Conservation (phyloP, 2,329 filamentous ascomycete species). For the Fusarium sp. region DNA sequence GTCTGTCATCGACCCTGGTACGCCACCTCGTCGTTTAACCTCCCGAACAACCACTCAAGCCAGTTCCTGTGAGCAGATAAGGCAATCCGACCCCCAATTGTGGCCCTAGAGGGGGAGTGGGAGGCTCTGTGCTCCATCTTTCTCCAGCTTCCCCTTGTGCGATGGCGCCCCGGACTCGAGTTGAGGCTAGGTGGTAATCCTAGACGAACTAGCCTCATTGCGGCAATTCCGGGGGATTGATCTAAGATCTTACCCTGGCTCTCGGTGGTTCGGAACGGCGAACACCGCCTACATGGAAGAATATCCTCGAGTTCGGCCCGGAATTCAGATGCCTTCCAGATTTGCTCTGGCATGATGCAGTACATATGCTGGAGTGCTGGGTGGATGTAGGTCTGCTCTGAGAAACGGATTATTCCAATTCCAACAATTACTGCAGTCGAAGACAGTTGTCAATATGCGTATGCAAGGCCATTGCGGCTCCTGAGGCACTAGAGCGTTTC, state of each 20-base stretch:
- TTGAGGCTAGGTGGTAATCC: slow-evolving; percentile 29
- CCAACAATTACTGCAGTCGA: neutral
- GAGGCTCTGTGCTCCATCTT: slow-evolving; percentile 45
- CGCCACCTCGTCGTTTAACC: slow-evolving; percentile 30
- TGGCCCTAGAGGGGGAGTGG: slow-evolving; percentile 22
- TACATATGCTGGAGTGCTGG: neutral
- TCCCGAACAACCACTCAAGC: slow-evolving; percentile 21
- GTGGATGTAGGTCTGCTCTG: neutral
- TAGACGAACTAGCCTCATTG: slow-evolving; percentile 39
- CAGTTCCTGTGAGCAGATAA: slow-evolving; percentile 39
- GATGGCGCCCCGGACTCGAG: slow-evolving; percentile 39
- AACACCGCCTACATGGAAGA: slow-evolving; percentile 41
- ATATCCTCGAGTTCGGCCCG: slow-evolving; percentile 28
- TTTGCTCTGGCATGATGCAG: slow-evolving; percentile 9
- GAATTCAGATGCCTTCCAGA: slow-evolving; percentile 33
- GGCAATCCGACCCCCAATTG: slow-evolving; percentile 32
- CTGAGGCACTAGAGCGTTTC: slow-evolving; percentile 19
- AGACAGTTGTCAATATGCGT: slow-evolving; percentile 4
- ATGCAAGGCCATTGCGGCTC: neutral
- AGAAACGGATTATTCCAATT: neutral
- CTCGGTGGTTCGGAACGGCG: slow-evolving; percentile 48
- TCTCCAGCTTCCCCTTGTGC: slow-evolving; percentile 47
- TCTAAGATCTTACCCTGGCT: slow-evolving; percentile 49
- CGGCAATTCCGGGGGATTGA: slow-evolving; percentile 49
- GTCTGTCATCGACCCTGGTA: slow-evolving; percentile 26